A percentile compares a stretch with the other conserved stretches of the same genome.
Conservation (phyloP, 2,329 filamentous ascomycete species). For the Penicillium sp. region DNA sequence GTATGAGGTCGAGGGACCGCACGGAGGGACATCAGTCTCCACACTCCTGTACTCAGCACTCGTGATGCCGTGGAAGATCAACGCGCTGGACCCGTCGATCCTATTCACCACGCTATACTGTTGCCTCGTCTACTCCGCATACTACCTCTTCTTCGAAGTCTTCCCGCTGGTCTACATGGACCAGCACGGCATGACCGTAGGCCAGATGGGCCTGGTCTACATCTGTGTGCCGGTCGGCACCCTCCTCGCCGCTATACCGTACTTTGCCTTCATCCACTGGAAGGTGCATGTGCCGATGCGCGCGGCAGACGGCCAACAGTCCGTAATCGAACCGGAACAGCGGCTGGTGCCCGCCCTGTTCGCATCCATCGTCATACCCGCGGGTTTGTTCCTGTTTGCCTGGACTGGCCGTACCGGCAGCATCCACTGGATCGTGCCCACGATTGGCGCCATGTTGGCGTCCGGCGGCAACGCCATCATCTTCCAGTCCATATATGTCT, state of each 20-base stretch:
- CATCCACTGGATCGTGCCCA: not conserved
- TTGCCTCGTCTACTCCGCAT: slow-evolving; percentile 51
- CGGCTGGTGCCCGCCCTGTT: too few relatives aligned
- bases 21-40: too few relatives aligned
- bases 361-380: too few relatives aligned
- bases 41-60: too few relatives aligned
- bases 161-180: slow-evolving; percentile 61
- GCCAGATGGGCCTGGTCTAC: not conserved
- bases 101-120: slow-evolving; percentile 60
- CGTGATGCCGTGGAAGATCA: slow-evolving; percentile 42
- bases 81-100: slow-evolving; percentile 58
- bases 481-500: not conserved
- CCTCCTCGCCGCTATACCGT: not conserved
- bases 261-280: not conserved
- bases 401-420: not conserved
- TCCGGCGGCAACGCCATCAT: not conserved
- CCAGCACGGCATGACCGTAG: slow-evolving; percentile 41
- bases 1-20: too few relatives aligned
- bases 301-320: too few relatives aligned
- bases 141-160: slow-evolving; percentile 59
- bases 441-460: not conserved
- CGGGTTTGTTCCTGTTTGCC: not conserved
- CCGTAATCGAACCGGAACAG: too few relatives aligned
- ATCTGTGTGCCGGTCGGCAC: not conserved
- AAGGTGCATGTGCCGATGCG: not conserved